A percentile compares a stretch with the other conserved stretches of the same genome.
Conservation (phyloP, 148 eudicot genomes). For the Heliamphora exappendiculata region DNA sequence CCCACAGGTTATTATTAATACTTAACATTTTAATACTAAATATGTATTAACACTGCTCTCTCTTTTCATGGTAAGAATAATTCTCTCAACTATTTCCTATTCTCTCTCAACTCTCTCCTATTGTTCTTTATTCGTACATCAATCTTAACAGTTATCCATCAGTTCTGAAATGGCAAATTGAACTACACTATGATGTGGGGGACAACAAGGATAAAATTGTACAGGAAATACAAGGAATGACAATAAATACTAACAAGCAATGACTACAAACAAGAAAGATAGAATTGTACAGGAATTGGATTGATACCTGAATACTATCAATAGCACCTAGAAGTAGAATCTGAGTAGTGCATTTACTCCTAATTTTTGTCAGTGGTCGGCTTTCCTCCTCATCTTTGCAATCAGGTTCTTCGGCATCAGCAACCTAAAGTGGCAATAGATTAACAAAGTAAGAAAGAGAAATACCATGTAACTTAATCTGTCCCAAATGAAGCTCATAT, state of each 20-base stretch:
- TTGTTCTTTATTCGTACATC: no score
- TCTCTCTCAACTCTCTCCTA: no score
- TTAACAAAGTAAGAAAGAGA: slow-evolving; percentile 12
- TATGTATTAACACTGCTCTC: no score
- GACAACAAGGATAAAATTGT: background rate
- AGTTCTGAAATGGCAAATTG: background rate
- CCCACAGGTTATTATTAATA: no score
- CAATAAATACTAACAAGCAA: background rate
- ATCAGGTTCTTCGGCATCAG: slow-evolving; percentile 50
- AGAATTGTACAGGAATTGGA: slow-evolving; percentile 1
- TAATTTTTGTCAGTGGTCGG: slow-evolving; percentile 53
- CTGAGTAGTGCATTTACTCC: slow-evolving; percentile 95
- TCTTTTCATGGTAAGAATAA: no score
- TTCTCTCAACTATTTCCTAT: no score
- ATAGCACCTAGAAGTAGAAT: slow-evolving; percentile 75
- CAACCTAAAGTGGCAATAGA: slow-evolving; percentile 29
- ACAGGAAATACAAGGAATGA: background rate
- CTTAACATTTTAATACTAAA: no score
- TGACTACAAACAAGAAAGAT: background rate
- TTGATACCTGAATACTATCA: slow-evolving; percentile 83
- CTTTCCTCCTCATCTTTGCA: slow-evolving; percentile 63
- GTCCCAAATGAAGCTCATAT: background rate
- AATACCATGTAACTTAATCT: background rate
- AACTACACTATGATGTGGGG: slow-evolving; percentile 2
- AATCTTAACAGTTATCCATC: no score